Percentiles rank a stretch among this genome's conserved stretches.
Conservation (phyloP, 345 rosid species). For the Acer saccharum region DNA sequence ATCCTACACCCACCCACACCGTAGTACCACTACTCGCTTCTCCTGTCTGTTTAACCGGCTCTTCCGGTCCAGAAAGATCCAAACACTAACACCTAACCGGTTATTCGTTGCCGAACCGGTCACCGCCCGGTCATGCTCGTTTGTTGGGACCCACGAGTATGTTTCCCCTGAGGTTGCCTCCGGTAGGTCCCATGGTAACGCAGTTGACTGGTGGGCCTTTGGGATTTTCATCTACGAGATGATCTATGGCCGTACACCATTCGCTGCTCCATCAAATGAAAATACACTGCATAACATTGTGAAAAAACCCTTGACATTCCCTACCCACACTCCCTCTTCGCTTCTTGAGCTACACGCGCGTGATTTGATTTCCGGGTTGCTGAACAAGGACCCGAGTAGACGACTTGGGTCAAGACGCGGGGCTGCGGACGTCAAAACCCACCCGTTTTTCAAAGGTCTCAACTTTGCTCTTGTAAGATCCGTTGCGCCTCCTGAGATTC, state of each 20-base stretch:
- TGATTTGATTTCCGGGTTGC: constrained; percentile 62
- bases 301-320: constrained; percentile 64
- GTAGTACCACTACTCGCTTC: constrained; percentile 30
- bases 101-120: constrained; percentile 95
- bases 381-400: constrained; percentile 66
- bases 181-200: constrained; percentile 86
- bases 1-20: constrained; percentile 27
- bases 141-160: constrained; percentile 97
- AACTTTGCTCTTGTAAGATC: constrained; percentile 85
- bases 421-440: constrained; percentile 82
- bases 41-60: constrained; percentile 54
- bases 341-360: constrained; percentile 64
- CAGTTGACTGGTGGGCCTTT: constrained; percentile 97
- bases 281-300: constrained; percentile 87
- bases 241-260: constrained; percentile 83
- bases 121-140: constrained; percentile 78
- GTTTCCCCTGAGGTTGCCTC: constrained; percentile 95
- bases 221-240: constrained; percentile 89
- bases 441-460: constrained; percentile 77
- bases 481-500: constrained; percentile 69
- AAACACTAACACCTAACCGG: constrained; percentile 46
- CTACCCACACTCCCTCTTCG: constrained; percentile 48
- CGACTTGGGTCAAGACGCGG: constrained; percentile 87
- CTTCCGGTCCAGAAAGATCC: constrained; percentile 67
- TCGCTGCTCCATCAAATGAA: constrained; percentile 74